phyloP scores from a whole-genome alignment of 2,329 filamentous ascomycete genomes.

The Fonsecaea multimorphosa region DNA sequence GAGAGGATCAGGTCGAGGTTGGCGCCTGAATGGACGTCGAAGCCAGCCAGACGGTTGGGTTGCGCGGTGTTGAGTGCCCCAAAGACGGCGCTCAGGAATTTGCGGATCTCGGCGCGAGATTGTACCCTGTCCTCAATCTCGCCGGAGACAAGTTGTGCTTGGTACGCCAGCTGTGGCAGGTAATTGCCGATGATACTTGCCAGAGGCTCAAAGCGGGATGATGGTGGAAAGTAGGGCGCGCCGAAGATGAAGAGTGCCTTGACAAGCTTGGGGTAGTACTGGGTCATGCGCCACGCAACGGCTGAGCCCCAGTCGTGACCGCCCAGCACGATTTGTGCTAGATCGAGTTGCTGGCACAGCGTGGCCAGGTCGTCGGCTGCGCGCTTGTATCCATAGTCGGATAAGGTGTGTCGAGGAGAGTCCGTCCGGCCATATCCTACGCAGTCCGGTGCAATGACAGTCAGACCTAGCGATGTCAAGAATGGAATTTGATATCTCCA shows the following conservation, averaged over 20 bases:
- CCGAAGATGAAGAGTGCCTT: conserved; percentile 79
- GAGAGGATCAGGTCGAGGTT: not conserved
- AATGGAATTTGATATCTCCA: conserved; percentile 90
- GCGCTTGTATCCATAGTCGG: conserved; percentile 73
- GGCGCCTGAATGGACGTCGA: not conserved
- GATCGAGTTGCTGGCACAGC: conserved; percentile 66
- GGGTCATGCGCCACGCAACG: conserved; percentile 74
- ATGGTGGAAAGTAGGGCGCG: conserved; percentile 72
- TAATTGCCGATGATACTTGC: conserved; percentile 44
- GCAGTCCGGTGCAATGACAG: conserved; percentile 84
- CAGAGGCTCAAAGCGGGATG: conserved; percentile 59
- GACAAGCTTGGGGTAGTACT: conserved; percentile 75
- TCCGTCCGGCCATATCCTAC: conserved; percentile 81
- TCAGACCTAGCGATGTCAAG: conserved; percentile 72
- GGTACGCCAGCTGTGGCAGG: not conserved
- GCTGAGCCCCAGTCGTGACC: conserved; percentile 92
- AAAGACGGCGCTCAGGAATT: not conserved
- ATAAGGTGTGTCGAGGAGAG: conserved; percentile 60
- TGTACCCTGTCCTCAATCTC: not conserved
- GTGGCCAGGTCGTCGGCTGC: conserved; percentile 77
- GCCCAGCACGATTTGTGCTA: conserved; percentile 73
- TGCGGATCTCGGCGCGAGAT: not conserved
- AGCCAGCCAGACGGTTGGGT: not conserved
- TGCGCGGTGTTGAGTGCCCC: not conserved
- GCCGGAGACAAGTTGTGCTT: not conserved